Evolutionary conservation across 257 asterid genomes (phyloP), one percentile per base, ranked within the genome.

Genomic region (Nicotiana obtusifolia): DNA sequence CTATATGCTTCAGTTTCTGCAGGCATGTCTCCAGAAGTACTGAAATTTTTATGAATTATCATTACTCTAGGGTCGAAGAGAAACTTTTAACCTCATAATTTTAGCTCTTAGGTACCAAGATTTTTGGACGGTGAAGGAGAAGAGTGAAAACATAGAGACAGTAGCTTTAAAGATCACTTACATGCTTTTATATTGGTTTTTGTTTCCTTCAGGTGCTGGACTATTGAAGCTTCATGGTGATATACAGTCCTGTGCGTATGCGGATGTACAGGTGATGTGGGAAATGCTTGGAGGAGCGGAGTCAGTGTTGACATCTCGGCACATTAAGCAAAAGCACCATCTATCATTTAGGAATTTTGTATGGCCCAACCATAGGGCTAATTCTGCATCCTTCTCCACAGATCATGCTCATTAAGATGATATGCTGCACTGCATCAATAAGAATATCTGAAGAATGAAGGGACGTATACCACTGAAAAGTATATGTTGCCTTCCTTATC

Each of bases 241-340:
- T 86, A 92, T 95, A 76, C 95, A 95, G 80, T 92, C 97, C 0
- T 95, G 99, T 81, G 99, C 97, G 7, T 95, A 95, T 47, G 95
- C 90, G 87, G 99, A 95, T 76, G 96, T 94, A 76, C 97, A 88
- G 71, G 94, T 94, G 67, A 95, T 95, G 99, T 95, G 99, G 99
- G 96, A 94, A 80, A 95, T 95, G 98, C 88, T 95, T 77, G 87
- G 91, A 76, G 87, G 83, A 82, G 83, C 89, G 1, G 97, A 94
- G 44, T 64, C 92, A 22, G 87, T 86, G 81, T 82, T 85, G 77
- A 81, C 85, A 71, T 78, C 97, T 35, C 86, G 65, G 83, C 90
- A 86, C 44, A 61, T 75, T 4, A 90, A 92, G 86, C 92, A 84
- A 52, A 95, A 89, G 88, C 24, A 77, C 28, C 77, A 90, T 5